These are phyloP conservation scores for Haematococcus sp. DNA, from an alignment of 139 green algal species.

Conservation along the genomic window DNA sequence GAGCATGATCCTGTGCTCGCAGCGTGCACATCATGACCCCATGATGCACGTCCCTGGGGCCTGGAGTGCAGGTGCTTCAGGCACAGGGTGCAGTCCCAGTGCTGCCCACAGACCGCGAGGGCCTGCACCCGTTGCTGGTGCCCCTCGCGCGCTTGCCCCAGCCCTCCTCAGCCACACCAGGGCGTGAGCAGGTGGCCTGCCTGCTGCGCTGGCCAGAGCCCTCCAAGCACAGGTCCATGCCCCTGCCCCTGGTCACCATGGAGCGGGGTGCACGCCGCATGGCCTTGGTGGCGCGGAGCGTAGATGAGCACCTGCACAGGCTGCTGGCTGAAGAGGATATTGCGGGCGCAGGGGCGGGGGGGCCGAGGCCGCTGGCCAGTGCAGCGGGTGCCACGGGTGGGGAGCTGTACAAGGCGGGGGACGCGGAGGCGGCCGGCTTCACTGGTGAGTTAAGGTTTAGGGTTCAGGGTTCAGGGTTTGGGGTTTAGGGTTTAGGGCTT, in stretches of 20 bases:
- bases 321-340: slow-evolving; percentile 72
- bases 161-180: slow-evolving; percentile 4
- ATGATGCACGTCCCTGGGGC: too few relatives aligned
- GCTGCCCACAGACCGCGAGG: slow-evolving; percentile 48
- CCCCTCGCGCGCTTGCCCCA: slow-evolving; percentile 44
- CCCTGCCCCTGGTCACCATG: slow-evolving; percentile 60
- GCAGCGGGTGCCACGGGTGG: slow-evolving; percentile 46
- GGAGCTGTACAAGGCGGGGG: slow-evolving; percentile 52
- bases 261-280: slow-evolving; percentile 34
- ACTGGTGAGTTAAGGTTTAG: too few relatives aligned
- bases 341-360: not conserved
- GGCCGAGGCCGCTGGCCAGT: slow-evolving; percentile 23
- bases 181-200: slow-evolving; percentile 42
- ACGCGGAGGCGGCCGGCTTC: slow-evolving; percentile 34
- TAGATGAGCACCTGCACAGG: slow-evolving; percentile 75
- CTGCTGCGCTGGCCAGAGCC: slow-evolving; percentile 69
- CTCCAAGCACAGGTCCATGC: slow-evolving; percentile 47
- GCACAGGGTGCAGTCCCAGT: slow-evolving; percentile 50
- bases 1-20: too few relatives aligned
- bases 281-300: slow-evolving; percentile 57
- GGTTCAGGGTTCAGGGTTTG: too few relatives aligned
- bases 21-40: too few relatives aligned
- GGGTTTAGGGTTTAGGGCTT: too few relatives aligned
- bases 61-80: slow-evolving; percentile 53
- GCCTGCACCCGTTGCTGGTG: slow-evolving; percentile 74